Conservation (phyloP, 202 grass and related monocot genomes). For the Setaria viridis region DNA sequence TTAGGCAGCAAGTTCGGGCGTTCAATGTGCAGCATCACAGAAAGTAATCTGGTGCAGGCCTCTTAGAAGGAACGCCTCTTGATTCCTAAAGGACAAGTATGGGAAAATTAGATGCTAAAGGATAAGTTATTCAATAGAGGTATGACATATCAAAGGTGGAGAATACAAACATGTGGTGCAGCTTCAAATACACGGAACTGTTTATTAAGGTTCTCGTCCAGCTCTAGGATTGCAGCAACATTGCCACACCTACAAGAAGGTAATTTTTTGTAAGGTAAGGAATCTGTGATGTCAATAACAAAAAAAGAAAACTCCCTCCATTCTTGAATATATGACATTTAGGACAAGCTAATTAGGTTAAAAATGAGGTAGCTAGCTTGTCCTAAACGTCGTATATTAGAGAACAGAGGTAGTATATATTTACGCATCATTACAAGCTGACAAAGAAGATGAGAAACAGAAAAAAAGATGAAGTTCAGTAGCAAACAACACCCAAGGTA, state of each 20-base stretch:
- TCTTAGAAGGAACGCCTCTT: constrained; percentile 96
- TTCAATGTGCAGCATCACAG: constrained; percentile 50
- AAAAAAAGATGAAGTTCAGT: neutral
- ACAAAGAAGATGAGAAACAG: neutral
- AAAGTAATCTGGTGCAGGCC: constrained; percentile 96
- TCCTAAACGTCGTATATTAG: too few relatives aligned
- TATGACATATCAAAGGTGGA: neutral
- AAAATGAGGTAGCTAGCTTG: too few relatives aligned
- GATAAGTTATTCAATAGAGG: neutral
- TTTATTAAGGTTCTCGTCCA: constrained; percentile 93
- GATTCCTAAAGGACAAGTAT: constrained; percentile 62
- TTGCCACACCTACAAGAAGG: constrained; percentile 82
- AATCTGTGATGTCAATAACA: neutral
- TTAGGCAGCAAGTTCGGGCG: neutral
- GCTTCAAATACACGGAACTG: constrained; percentile 96
- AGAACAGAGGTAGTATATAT: neutral
- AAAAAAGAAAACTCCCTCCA: neutral
- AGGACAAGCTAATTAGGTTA: too few relatives aligned
- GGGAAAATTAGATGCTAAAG: constrained; percentile 33
- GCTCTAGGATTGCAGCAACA: constrained; percentile 97
- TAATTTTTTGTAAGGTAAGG: constrained; percentile 36
- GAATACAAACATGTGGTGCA: constrained; percentile 85
- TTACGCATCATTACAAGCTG: neutral
- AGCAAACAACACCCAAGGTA: neutral
- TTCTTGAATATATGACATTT: too few relatives aligned